These are phyloP conservation scores for Neurospora sublineolata DNA, from an alignment of 495 filamentous ascomycete genomes.

Conservation along the genomic window DNA sequence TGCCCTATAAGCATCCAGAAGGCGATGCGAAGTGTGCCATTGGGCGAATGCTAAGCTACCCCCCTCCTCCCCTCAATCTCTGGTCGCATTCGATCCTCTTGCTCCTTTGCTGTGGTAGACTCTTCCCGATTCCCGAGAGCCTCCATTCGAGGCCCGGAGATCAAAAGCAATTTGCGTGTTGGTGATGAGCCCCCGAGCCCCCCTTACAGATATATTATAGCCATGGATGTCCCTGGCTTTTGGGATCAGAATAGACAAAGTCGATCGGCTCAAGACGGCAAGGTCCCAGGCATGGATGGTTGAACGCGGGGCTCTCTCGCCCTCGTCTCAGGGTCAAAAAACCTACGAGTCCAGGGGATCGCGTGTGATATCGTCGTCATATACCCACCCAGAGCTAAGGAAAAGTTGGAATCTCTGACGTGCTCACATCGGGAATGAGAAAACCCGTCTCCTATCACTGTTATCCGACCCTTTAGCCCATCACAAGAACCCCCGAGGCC, in stretches of 20 bases:
- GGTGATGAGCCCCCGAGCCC: not conserved
- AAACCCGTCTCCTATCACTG: not conserved
- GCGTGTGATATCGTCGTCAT: not conserved
- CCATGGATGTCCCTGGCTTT: not conserved
- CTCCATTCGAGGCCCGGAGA: not conserved
- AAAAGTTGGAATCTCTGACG: not conserved
- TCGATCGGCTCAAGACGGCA: not conserved
- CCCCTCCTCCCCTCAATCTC: not conserved
- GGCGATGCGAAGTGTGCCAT: conserved; percentile 14
- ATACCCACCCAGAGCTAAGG: not conserved
- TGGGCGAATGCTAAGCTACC: conserved; percentile 16
- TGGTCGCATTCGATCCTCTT: not conserved
- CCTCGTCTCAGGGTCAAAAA: not conserved
- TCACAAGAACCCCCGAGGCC: conserved; percentile 1
- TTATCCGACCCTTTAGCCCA: not conserved
- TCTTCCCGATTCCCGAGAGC: not conserved
- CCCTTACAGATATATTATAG: not conserved
- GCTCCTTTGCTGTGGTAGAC: not conserved
- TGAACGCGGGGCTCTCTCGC: not conserved
- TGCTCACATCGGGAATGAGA: not conserved
- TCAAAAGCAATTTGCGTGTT: not conserved
- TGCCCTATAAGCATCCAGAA: conserved; percentile 27
- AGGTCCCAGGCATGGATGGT: not conserved
- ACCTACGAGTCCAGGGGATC: not conserved
- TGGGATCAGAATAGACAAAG: not conserved